These are phyloP conservation scores for Gossypium herbaceum DNA, from an alignment of 345 rosid genomes.

Conservation along the genomic window DNA sequence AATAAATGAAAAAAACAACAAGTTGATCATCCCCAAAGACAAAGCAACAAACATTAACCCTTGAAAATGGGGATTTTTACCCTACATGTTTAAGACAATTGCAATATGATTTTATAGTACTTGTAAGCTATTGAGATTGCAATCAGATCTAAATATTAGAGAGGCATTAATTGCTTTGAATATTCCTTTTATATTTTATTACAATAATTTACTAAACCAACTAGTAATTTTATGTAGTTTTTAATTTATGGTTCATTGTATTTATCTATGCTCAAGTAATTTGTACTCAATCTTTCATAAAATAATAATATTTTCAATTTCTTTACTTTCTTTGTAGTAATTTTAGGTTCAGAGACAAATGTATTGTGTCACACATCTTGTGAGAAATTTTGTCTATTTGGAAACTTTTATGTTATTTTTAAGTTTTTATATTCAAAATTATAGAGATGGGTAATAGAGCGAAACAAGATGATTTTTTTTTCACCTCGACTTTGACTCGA, in stretches of 20 bases:
- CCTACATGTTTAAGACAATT: slow-evolving; percentile 6
- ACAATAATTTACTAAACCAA: background rate
- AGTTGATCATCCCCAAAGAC: background rate
- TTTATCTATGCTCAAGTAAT: slow-evolving; percentile 4
- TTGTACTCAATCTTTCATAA: background rate
- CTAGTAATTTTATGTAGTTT: background rate
- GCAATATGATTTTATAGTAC: background rate
- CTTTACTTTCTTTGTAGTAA: background rate
- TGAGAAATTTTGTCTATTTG: background rate
- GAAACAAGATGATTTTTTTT: accelerated
- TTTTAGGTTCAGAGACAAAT: background rate
- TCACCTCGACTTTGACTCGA: no score
- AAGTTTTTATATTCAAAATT: no score
- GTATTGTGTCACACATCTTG: background rate
- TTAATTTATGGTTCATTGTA: slow-evolving; percentile 5
- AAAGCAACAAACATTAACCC: background rate
- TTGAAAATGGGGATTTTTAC: slow-evolving; percentile 13
- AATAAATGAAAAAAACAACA: background rate
- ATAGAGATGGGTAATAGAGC: no score
- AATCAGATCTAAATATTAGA: background rate
- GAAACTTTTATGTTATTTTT: background rate
- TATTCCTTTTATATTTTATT: background rate
- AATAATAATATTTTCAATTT: background rate
- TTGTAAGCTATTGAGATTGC: background rate
- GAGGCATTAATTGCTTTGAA: background rate